Evolutionary conservation across 495 filamentous ascomycete species (phyloP).

Genomic region (Tuber melanosporum): DNA sequence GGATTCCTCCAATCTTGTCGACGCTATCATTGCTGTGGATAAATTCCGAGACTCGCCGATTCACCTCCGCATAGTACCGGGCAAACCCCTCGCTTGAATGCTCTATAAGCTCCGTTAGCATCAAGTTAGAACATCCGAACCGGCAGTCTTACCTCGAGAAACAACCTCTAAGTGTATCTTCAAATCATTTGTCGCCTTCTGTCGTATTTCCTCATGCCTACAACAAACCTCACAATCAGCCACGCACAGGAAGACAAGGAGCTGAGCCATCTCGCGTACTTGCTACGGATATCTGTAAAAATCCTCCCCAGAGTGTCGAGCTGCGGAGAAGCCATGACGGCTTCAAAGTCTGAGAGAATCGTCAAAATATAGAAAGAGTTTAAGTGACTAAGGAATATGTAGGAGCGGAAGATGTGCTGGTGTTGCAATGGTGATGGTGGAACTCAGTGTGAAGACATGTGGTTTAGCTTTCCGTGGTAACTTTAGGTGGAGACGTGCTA

Average conservation of each 20-base stretch:
- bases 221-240: conserved; percentile 11
- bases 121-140: background rate
- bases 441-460: background rate
- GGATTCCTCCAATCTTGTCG: conserved; percentile 83
- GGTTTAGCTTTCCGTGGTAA: background rate
- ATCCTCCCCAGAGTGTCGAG: conserved; percentile 37
- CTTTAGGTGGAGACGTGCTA: background rate
- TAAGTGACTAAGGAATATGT: background rate
- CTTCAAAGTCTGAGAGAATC: background rate
- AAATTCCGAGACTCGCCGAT: conserved; percentile 59
- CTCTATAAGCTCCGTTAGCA: conserved; percentile 46
- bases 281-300: conserved; percentile 41
- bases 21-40: conserved; percentile 75
- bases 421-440: background rate
- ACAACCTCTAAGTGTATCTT: conserved; percentile 40
- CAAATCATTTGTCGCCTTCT: conserved; percentile 42
- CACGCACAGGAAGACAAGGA: background rate
- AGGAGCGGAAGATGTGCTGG: background rate
- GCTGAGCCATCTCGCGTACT: conserved; percentile 28
- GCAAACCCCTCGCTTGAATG: conserved; percentile 58
- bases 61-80: conserved; percentile 60
- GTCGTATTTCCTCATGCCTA: conserved; percentile 44
- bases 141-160: conserved; percentile 31
- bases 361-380: background rate
- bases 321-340: conserved; percentile 36